A percentile compares a stretch with the other conserved stretches of the same genome.
Conservation (phyloP, 202 grass and related monocot species). For the Zizania palustris region DNA sequence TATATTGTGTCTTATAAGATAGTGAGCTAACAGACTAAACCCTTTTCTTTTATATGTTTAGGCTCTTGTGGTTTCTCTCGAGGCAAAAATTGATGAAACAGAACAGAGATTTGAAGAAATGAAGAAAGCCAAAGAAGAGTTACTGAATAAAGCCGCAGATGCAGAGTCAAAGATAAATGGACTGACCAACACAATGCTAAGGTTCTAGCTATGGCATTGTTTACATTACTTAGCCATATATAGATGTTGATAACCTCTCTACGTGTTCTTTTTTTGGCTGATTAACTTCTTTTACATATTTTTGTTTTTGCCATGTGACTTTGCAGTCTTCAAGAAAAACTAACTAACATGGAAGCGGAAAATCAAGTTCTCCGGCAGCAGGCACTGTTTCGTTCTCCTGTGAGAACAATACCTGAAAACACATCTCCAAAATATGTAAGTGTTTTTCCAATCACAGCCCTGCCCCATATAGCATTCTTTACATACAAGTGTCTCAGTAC, state of each 20-base stretch:
- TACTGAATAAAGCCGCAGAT: conserved; percentile 58
- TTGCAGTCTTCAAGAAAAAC: conserved; percentile 80
- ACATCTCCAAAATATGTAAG: conserved; percentile 56
- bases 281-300: not conserved
- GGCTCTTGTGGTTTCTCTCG: conserved; percentile 75
- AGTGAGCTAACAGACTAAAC: not conserved
- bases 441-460: not conserved
- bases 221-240: conserved; percentile 16
- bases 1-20: conserved; percentile 16
- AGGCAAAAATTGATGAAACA: conserved; percentile 85
- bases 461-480: conserved; percentile 19
- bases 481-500: conserved; percentile 32
- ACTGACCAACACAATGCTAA: conserved; percentile 75
- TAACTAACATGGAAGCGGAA: conserved; percentile 90
- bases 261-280: conserved; percentile 30
- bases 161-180: conserved; percentile 68
- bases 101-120: conserved; percentile 92
- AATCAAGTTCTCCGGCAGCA: conserved; percentile 88
- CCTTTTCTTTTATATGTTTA: conserved; percentile 46
- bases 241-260: conserved; percentile 30
- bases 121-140: conserved; percentile 70
- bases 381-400: conserved; percentile 49
- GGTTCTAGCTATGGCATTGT: conserved; percentile 48
- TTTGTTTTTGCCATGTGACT: conserved; percentile 23
- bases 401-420: conserved; percentile 52